Evolutionary conservation across 1,284 basidiomycete genomes (phyloP), one percentile per base, ranked within the genome.

Genomic region (Rhodotorula mucilaginosa): DNA sequence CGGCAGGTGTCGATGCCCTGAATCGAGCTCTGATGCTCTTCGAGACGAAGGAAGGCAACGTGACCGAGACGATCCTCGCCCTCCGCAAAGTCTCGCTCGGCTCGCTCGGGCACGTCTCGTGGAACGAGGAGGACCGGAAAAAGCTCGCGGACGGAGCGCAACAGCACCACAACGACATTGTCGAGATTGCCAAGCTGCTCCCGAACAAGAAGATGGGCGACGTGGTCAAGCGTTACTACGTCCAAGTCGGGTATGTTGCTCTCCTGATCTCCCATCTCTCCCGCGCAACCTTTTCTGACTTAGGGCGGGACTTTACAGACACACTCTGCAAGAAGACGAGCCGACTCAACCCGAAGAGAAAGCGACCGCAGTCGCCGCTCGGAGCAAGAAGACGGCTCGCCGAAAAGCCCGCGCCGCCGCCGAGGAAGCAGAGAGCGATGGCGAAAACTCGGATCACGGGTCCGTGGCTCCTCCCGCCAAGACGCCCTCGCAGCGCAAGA

Each of bases 221-320:
- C 52, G 73, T 79, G 18, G 75, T 78, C 58, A 77, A 78, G 69
- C 71, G 72, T 26, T 77, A 74, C 61, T 79, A 79, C 68, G 71
- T 76, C 47, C 52, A 68, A 21, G 64, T 73, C 23, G 75, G 72
- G 74, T 75, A 29, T n/a, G 73, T 29, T 16, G 21, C 18, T 18
- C 47, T 10, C 62, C 39, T 2, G 39, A 12, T 59, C 18, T 23
- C 26, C 39, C 49, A 29, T 26, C 1, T 26, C 8, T 19, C n/a
- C 8, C 2, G 5, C 26, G 26, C 26, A 1, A 47, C 1, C 21
- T n/a, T 5, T 10, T 44, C 39, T 44, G 39, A 44, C 39, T 7
- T 39, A 61, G 2, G 19, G 23, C 29, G 3, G 12, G n/a, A 21
- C 31, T 5, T 3, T 46, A 8, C 52, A 74, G 75, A 1, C 75